Base-by-base conservation (phyloP, 2,329 filamentous ascomycete genomes). In the Colletotrichum orbiculare region DNA sequence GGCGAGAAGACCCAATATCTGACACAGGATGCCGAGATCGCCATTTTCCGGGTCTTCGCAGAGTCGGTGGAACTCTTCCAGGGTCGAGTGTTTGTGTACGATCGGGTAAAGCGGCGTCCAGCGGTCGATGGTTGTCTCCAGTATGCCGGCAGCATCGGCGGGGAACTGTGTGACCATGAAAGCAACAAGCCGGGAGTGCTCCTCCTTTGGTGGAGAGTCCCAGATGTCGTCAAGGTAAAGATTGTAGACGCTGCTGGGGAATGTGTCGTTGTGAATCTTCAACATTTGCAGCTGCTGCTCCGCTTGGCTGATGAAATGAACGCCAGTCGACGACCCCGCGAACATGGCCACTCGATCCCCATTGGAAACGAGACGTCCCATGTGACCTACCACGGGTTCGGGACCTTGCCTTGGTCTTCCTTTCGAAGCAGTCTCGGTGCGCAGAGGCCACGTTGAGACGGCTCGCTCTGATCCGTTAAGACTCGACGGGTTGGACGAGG, bases 281-380 rank as follows among this genome's bases (percentile, higher is more conserved):
- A 67, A 66, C 53, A 71, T 66, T 13, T 73, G 69, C 9, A 73
- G 39, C 25, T 71, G 70, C 37, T 73, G 71, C 46, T 73, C 71
- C 1, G 69, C 69, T 46, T 73, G 71, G 39, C 67, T 69, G 17
- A 72, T 71, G 47, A 73, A 73, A 42, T 73, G 71, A 6, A 73
- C 71, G 3, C 71, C 71, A 1, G 71, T 73, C 2, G 71, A 70
- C 2, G 71, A 73, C 2, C 71, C 71, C 0, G 64, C 68, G 52
- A 73, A 73, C 69, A 71, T 72, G 39, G 67, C 69, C 3, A 69
- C 56, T 15, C 67, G 62, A 9, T 64, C 50, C 42, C 71, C 70
- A 42, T 72, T 67, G 6, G 54, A 54, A 2, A 73, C 68, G 2
- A 73, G 56, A 2, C 71, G 68, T 4, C 70, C 71, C 71, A 73